phyloP scores from a whole-genome alignment of 495 filamentous ascomycete species.

The Neurospora sp. region DNA sequence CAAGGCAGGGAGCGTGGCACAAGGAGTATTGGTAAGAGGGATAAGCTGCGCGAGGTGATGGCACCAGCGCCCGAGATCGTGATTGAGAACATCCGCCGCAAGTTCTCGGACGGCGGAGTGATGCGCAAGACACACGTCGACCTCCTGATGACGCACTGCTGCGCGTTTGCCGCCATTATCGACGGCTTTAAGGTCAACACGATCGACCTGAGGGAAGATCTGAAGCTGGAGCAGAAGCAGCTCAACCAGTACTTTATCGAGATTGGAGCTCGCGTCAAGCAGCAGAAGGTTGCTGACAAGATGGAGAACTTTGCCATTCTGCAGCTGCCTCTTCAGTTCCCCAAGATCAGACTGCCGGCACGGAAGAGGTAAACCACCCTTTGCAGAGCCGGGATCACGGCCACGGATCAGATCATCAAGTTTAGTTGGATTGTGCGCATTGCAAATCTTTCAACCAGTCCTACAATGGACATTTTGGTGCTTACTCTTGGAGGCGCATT shows the following conservation, averaged over 20 bases:
- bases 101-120: slow-evolving; percentile 52
- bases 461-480: not conserved
- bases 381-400: not conserved
- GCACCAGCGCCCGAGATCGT: slow-evolving; percentile 48
- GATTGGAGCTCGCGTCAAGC: slow-evolving; percentile 58
- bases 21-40: slow-evolving; percentile 33
- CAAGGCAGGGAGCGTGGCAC: slow-evolving; percentile 30
- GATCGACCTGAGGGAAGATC: slow-evolving; percentile 63
- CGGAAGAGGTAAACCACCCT: slow-evolving; percentile 4
- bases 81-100: slow-evolving; percentile 55
- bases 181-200: slow-evolving; percentile 74
- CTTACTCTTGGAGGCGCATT: not conserved
- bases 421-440: not conserved
- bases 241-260: slow-evolving; percentile 65
- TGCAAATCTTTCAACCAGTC: not conserved
- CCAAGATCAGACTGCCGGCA: slow-evolving; percentile 38
- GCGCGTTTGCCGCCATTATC: slow-evolving; percentile 55
- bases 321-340: slow-evolving; percentile 73
- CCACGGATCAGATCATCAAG: not conserved
- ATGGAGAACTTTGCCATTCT: slow-evolving; percentile 55
- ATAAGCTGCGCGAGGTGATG: slow-evolving; percentile 37
- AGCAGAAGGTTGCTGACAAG: slow-evolving; percentile 38
- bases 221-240: slow-evolving; percentile 59
- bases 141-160: slow-evolving; percentile 57
- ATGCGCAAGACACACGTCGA: slow-evolving; percentile 55